Evolutionary conservation across 805 yeast genomes (phyloP).

Genomic region (Yarrowia sp.): DNA sequence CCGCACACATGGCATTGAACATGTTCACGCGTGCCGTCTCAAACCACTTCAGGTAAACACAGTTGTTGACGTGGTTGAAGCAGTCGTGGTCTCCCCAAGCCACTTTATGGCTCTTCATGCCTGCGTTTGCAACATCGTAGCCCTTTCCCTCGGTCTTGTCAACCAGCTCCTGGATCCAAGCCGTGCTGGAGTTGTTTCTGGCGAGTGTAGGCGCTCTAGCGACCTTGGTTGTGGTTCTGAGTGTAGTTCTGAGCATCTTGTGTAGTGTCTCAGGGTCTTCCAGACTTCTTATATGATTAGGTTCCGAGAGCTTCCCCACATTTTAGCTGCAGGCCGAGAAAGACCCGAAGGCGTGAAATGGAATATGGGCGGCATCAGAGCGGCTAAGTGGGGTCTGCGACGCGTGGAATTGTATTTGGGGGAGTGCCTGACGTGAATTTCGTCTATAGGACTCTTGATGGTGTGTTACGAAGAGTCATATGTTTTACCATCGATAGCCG

Average conservation of each 20-base stretch:
- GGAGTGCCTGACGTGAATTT: too few relatives aligned
- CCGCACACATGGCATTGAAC: constrained; percentile 29
- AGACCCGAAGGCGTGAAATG: background rate
- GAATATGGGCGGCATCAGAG: too few relatives aligned
- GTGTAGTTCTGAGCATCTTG: too few relatives aligned
- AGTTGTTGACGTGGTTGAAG: constrained; percentile 40
- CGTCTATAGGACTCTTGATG: too few relatives aligned
- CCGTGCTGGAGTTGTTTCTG: constrained; percentile 19
- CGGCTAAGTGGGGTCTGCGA: too few relatives aligned
- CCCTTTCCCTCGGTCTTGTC: constrained; percentile 34
- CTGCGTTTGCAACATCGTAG: constrained; percentile 30
- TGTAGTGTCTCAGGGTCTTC: too few relatives aligned
- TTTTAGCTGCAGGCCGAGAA: background rate
- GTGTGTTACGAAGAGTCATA: too few relatives aligned
- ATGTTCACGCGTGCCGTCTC: constrained; percentile 38
- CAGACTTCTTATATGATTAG: background rate
- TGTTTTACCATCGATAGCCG: too few relatives aligned
- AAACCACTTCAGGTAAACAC: constrained; percentile 38
- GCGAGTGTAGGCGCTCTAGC: too few relatives aligned
- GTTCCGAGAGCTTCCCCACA: constrained; percentile 14
- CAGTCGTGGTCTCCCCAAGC: constrained; percentile 38
- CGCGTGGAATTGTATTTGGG: too few relatives aligned
- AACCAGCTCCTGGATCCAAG: constrained; percentile 34
- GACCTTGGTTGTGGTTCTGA: background rate
- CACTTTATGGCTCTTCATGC: constrained; percentile 32